phyloP scores from a whole-genome alignment of 345 rosid genomes.

The Aquilaria sinensis region DNA sequence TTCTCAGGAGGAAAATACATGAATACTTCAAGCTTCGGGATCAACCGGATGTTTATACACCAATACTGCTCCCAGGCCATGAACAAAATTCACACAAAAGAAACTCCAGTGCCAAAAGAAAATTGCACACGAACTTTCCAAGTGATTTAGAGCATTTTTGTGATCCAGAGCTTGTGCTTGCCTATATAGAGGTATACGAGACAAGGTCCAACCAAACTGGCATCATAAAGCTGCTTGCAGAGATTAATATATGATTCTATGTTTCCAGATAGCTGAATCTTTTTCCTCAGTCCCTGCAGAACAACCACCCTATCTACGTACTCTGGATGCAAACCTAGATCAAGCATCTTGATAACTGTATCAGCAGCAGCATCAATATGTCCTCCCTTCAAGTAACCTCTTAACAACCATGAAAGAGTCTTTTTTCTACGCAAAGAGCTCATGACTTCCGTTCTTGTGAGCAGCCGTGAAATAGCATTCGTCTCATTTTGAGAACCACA shows the following conservation, averaged over 20 bases:
- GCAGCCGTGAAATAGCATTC: conserved; percentile 47
- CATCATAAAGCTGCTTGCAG: conserved; percentile 62
- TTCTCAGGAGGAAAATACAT: too few species aligned
- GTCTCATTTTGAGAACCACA: conserved; percentile 79
- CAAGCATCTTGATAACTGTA: conserved; percentile 58
- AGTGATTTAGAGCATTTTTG: conserved; percentile 54
- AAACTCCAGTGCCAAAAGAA: neutral
- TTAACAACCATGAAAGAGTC: conserved; percentile 68
- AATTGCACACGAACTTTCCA: too few species aligned
- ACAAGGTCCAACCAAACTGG: conserved; percentile 66
- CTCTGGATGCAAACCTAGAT: conserved; percentile 70
- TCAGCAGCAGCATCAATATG: conserved; percentile 74
- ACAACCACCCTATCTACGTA: conserved; percentile 84
- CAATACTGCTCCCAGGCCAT: conserved; percentile 2
- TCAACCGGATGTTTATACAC: too few species aligned
- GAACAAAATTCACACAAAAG: conserved; percentile 17
- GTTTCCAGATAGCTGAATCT: conserved; percentile 53
- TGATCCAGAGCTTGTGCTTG: conserved; percentile 72
- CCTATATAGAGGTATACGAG: conserved; percentile 70
- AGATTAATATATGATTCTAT: conserved; percentile 55
- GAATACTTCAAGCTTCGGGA: too few species aligned
- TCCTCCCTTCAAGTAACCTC: conserved; percentile 89
- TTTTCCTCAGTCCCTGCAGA: conserved; percentile 75
- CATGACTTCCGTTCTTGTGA: conserved; percentile 47
- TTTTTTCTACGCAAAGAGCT: conserved; percentile 48